These are phyloP conservation scores for Starmerella bacillaris DNA, from an alignment of 805 yeast species.

Conservation along the genomic window DNA sequence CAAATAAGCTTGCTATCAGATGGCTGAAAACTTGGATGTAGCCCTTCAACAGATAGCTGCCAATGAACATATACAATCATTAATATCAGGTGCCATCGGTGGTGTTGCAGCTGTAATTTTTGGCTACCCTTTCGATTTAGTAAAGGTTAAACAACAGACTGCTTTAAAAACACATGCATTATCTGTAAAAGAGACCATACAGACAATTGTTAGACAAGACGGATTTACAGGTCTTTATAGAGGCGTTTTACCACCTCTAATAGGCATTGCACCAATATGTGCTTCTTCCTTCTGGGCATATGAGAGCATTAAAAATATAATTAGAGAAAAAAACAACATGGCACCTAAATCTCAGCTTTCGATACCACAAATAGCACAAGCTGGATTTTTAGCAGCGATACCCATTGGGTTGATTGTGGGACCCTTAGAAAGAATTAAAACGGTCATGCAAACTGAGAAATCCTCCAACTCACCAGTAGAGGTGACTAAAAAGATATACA, in stretches of 20 bases:
- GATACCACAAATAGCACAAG: conserved; percentile 60
- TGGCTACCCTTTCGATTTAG: conserved; percentile 91
- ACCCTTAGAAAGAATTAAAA: conserved; percentile 91
- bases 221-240: conserved; percentile 72
- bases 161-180: conserved; percentile 17
- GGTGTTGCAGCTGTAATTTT: conserved; percentile 90
- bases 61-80: conserved; percentile 68
- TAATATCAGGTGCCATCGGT: conserved; percentile 89
- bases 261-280: conserved; percentile 98
- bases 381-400: conserved; percentile 85
- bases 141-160: conserved; percentile 83
- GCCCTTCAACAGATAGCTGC: conserved; percentile 15
- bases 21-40: conserved; percentile 8
- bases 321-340: conserved; percentile 27
- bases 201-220: conserved; percentile 48
- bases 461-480: conserved; percentile 29
- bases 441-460: conserved; percentile 65
- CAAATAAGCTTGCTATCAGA: no score
- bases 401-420: conserved; percentile 96
- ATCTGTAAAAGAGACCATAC: conserved; percentile 34
- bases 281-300: conserved; percentile 98
- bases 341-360: conserved; percentile 30
- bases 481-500: conserved; percentile 49
- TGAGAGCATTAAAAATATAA: conserved; percentile 73
- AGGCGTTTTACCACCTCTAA: conserved; percentile 83